These are phyloP conservation scores for Salvia miltiorrhiza DNA, from an alignment of 257 asterid genomes.

Conservation along the genomic window DNA sequence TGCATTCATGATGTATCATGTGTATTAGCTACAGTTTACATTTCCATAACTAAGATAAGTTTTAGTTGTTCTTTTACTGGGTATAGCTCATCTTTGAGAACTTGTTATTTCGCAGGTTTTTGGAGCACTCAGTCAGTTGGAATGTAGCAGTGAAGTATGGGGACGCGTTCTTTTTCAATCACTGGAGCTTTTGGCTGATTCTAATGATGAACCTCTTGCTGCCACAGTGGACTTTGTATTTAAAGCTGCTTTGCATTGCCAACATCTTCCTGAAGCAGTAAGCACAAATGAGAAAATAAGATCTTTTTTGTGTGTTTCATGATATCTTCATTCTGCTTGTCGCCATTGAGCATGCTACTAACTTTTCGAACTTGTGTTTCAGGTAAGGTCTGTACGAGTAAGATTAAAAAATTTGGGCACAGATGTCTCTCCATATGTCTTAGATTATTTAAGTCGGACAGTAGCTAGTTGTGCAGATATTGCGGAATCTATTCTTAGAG, in stretches of 20 bases:
- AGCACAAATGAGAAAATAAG: conserved; percentile 27
- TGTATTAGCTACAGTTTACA: not conserved
- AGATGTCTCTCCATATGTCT: conserved; percentile 73
- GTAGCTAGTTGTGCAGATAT: conserved; percentile 83
- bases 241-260: conserved; percentile 90
- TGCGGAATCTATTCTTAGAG: conserved; percentile 77
- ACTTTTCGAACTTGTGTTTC: conserved; percentile 26
- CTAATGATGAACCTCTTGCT: conserved; percentile 85
- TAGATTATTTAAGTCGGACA: conserved; percentile 78
- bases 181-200: conserved; percentile 70
- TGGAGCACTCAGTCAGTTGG: conserved; percentile 93
- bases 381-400: conserved; percentile 79
- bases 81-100: conserved; percentile 14
- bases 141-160: conserved; percentile 94
- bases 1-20: conserved; percentile 1
- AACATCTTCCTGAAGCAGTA: conserved; percentile 97
- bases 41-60: not conserved
- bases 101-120: conserved; percentile 58
- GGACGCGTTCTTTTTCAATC: conserved; percentile 82
- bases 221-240: conserved; percentile 84
- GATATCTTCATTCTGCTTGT: not conserved
- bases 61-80: not conserved
- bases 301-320: not conserved
- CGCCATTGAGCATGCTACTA: conserved; percentile 2
- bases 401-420: conserved; percentile 72